Conservation (phyloP, 1,284 basidiomycete species). For the Pterulicium gracile region DNA sequence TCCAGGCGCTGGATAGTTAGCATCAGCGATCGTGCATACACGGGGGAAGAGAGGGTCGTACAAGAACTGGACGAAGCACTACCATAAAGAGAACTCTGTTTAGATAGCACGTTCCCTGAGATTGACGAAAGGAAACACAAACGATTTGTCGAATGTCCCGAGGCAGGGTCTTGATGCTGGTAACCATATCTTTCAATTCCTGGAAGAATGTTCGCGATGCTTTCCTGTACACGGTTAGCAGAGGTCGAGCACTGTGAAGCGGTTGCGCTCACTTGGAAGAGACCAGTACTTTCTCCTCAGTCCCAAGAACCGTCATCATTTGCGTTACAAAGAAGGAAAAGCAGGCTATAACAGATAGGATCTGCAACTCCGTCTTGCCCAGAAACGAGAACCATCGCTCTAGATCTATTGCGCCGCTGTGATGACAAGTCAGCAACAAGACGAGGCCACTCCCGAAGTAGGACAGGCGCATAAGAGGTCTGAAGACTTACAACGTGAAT, state of each 20-base stretch:
- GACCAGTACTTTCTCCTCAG: slow-evolving; percentile 72
- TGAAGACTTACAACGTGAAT: slow-evolving; percentile 66
- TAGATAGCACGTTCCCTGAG: too few relatives aligned
- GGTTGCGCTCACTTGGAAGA: slow-evolving; percentile 25
- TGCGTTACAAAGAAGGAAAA: slow-evolving; percentile 44
- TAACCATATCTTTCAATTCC: slow-evolving; percentile 57
- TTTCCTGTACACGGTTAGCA: too few relatives aligned
- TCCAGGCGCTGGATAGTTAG: slow-evolving; percentile 45
- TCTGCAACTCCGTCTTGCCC: slow-evolving; percentile 71
- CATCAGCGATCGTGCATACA: neutral
- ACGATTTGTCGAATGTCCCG: slow-evolving; percentile 73
- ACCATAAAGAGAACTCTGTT: too few relatives aligned
- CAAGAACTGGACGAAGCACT: slow-evolving; percentile 86
- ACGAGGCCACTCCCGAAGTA: neutral
- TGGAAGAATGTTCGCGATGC: slow-evolving; percentile 31
- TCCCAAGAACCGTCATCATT: slow-evolving; percentile 46
- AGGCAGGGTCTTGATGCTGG: slow-evolving; percentile 60
- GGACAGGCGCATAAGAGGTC: slow-evolving; percentile 1
- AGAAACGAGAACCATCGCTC: slow-evolving; percentile 55
- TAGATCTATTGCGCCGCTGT: slow-evolving; percentile 67
- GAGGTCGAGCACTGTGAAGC: too few relatives aligned
- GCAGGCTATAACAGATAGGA: slow-evolving; percentile 50
- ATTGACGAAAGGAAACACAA: slow-evolving; percentile 21
- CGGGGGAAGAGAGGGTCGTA: slow-evolving; percentile 26
- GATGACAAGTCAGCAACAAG: slow-evolving; percentile 2